Conservation (phyloP, 2,329 filamentous ascomycete genomes). For the Coniochaeta prunicola region DNA sequence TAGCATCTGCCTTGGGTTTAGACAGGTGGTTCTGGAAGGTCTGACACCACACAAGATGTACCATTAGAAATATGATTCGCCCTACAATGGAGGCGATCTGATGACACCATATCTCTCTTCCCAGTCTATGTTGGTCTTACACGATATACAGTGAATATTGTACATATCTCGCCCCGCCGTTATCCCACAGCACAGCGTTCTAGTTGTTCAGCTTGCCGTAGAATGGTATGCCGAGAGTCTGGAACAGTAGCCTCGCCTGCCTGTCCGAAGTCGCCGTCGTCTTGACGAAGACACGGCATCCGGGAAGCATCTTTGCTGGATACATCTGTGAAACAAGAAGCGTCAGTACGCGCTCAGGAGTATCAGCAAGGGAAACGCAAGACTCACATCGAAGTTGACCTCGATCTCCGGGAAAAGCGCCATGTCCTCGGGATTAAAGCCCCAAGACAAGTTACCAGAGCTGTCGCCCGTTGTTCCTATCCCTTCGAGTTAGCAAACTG, state of each 20-base stretch:
- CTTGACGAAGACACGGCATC: slow-evolving; percentile 75
- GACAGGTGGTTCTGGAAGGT: background rate
- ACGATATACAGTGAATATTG: slow-evolving; percentile 3
- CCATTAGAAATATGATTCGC: background rate
- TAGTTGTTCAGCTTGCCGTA: slow-evolving; percentile 42
- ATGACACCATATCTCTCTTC: background rate
- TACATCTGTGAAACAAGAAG: slow-evolving; percentile 42
- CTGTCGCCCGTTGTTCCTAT: slow-evolving; percentile 66
- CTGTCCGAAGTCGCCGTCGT: slow-evolving; percentile 80
- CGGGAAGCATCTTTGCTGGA: slow-evolving; percentile 68
- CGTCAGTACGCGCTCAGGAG: slow-evolving; percentile 10
- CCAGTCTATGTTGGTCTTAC: background rate
- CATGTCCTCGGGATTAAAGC: slow-evolving; percentile 67
- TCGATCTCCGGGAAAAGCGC: slow-evolving; percentile 90
- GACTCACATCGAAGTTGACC: slow-evolving; percentile 84
- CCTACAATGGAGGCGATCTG: background rate
- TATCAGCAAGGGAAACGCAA: background rate
- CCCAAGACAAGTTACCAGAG: slow-evolving; percentile 80
- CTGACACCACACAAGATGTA: background rate
- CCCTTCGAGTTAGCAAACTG: background rate
- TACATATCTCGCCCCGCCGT: slow-evolving; percentile 3
- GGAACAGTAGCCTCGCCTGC: slow-evolving; percentile 71
- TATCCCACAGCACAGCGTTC: background rate
- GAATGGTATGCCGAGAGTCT: slow-evolving; percentile 71
- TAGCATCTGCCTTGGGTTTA: background rate